Conservation (phyloP, 495 filamentous ascomycete genomes). For the Daldinia decipiens region DNA sequence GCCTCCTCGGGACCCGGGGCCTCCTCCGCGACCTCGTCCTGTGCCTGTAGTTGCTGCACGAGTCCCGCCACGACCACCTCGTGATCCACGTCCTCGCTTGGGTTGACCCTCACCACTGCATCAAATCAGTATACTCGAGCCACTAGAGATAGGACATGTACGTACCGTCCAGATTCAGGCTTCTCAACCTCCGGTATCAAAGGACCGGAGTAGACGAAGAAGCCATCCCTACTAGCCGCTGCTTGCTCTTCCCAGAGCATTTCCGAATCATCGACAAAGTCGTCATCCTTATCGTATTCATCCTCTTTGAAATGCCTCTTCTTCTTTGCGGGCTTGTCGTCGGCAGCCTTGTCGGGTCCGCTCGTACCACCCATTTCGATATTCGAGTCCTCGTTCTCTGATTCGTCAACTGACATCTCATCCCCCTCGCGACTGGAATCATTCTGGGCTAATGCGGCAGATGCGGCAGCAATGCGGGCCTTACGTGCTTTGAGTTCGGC, state of each 20-base stretch:
- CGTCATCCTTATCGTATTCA: conserved; percentile 95
- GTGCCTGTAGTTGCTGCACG: conserved; percentile 64
- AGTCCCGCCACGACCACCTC: conserved; percentile 63
- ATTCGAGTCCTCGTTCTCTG: conserved; percentile 76
- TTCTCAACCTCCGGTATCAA: conserved; percentile 89
- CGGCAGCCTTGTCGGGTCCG: conserved; percentile 63
- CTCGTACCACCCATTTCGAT: conserved; percentile 77
- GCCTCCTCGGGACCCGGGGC: conserved; percentile 81
- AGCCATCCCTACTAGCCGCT: conserved; percentile 89
- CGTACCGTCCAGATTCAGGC: conserved; percentile 67
- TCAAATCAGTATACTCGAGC: conserved; percentile 46
- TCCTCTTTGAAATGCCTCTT: conserved; percentile 90
- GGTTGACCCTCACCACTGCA: conserved; percentile 77
- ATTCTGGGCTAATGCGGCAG: conserved; percentile 79
- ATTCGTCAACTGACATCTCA: conserved; percentile 76
- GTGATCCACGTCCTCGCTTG: conserved; percentile 75
- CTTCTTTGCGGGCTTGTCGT: conserved; percentile 71
- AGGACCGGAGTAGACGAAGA: conserved; percentile 88
- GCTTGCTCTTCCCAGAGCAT: conserved; percentile 96
- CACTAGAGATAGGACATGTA: conserved; percentile 54
- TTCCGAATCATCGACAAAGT: conserved; percentile 97
- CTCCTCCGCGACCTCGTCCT: conserved; percentile 67
- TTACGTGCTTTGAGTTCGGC: conserved; percentile 85
- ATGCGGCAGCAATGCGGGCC: conserved; percentile 83
- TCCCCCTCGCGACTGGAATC: conserved; percentile 78